Conservation (phyloP, 1,284 basidiomycete genomes). For the Kalmanozyma brasiliensis region DNA sequence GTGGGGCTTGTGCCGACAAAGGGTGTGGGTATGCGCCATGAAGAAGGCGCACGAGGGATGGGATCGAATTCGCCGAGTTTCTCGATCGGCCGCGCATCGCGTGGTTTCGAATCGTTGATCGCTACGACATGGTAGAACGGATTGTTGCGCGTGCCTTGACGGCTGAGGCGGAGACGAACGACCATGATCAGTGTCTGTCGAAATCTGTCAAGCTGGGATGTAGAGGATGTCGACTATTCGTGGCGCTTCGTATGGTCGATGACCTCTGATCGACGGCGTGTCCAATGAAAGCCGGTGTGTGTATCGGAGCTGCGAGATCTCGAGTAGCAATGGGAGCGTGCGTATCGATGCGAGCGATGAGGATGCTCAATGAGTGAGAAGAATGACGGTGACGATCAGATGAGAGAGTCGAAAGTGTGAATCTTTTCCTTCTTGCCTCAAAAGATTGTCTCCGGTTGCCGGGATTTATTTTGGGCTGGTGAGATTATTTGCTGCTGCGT, state of each 20-base stretch:
- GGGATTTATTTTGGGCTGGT: too few species aligned
- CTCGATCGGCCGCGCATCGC: slow-evolving; percentile 90
- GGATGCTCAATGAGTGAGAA: too few species aligned
- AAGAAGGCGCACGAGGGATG: slow-evolving; percentile 65
- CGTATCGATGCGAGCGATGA: too few species aligned
- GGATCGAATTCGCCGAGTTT: slow-evolving; percentile 89
- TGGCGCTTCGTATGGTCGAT: too few species aligned
- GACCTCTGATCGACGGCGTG: too few species aligned
- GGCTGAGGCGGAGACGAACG: slow-evolving; percentile 83
- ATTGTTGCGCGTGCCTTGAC: slow-evolving; percentile 82
- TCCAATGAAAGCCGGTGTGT: too few species aligned
- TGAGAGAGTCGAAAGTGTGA: too few species aligned
- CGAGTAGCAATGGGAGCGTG: too few species aligned
- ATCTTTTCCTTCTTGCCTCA: too few species aligned
- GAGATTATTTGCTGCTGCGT: too few species aligned
- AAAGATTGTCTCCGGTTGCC: too few species aligned
- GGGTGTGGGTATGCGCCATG: slow-evolving; percentile 13
- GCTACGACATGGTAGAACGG: slow-evolving; percentile 90
- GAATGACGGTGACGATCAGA: neutral
- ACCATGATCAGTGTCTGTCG: slow-evolving; percentile 74
- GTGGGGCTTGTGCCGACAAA: slow-evolving; percentile 20
- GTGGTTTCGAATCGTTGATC: slow-evolving; percentile 78
- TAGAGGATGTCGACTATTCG: neutral
- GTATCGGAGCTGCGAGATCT: too few species aligned
- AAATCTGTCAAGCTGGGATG: neutral